Evolutionary conservation across 371 early-diverging fungal species (phyloP).

Genomic region (Mucor saturninus): DNA sequence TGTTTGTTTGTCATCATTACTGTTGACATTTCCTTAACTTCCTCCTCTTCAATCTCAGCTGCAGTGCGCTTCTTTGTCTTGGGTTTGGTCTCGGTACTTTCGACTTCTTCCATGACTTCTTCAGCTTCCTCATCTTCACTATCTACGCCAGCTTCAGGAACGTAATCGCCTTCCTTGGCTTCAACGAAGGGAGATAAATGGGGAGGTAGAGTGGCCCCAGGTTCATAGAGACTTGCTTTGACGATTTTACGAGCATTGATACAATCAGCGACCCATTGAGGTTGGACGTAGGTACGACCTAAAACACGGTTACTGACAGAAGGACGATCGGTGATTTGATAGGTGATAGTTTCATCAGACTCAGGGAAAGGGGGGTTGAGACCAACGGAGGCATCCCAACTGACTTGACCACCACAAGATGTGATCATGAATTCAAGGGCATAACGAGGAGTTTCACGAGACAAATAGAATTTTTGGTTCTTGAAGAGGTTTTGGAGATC

Average conservation of each 20-base stretch:
- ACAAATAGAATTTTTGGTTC: slow-evolving; percentile 81
- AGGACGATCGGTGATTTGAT: slow-evolving; percentile 92
- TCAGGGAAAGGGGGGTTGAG: slow-evolving; percentile 82
- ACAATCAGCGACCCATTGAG: slow-evolving; percentile 98
- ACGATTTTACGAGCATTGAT: slow-evolving; percentile 86
- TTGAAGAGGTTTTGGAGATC: slow-evolving; percentile 75
- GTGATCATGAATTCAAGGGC: slow-evolving; percentile 91
- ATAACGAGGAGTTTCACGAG: slow-evolving; percentile 94
- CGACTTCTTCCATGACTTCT: slow-evolving; percentile 76
- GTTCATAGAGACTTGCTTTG: slow-evolving; percentile 70
- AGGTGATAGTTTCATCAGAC: slow-evolving; percentile 82
- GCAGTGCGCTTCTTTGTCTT: slow-evolving; percentile 62
- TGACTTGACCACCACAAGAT: slow-evolving; percentile 88
- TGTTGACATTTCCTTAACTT: slow-evolving; percentile 84
- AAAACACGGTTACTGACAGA: slow-evolving; percentile 64
- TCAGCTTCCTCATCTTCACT: slow-evolving; percentile 63
- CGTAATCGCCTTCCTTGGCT: slow-evolving; percentile 84
- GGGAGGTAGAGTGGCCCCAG: slow-evolving; percentile 87
- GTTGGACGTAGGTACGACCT: slow-evolving; percentile 89
- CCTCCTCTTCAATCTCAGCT: slow-evolving; percentile 78
- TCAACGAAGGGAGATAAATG: slow-evolving; percentile 96
- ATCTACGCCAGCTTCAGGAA: slow-evolving; percentile 65
- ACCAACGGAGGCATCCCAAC: slow-evolving; percentile 86
- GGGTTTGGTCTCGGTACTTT: slow-evolving; percentile 27
- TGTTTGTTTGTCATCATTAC: slow-evolving; percentile 96